phyloP scores from a whole-genome alignment of 352 stramenopile genomes.

The Phytopythium litorale region DNA sequence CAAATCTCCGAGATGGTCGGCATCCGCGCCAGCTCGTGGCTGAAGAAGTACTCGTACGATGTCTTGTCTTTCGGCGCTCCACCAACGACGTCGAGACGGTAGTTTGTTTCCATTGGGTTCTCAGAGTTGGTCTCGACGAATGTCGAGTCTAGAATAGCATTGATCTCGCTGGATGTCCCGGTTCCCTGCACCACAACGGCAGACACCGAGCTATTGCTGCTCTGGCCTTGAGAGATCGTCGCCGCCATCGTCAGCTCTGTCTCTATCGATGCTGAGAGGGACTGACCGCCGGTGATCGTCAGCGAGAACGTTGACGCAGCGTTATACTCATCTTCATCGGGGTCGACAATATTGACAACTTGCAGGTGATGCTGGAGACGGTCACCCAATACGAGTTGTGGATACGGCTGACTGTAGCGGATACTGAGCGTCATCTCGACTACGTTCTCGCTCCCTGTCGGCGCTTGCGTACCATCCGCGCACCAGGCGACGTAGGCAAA shows the following conservation, averaged over 20 bases:
- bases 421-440: conserved; percentile 6
- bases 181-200: conserved; percentile 8
- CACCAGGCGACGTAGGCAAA: conserved; percentile 11
- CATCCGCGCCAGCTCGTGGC: conserved; percentile 8
- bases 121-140: conserved; percentile 7
- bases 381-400: conserved; percentile 17
- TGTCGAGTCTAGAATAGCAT: conserved; percentile 4
- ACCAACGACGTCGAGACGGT: conserved; percentile 7
- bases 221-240: conserved; percentile 4
- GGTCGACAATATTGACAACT: conserved; percentile 16
- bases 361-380: conserved; percentile 18
- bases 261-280: conserved; percentile 9
- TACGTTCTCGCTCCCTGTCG: neutral
- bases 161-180: conserved; percentile 9
- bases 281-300: conserved; percentile 9
- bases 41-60: conserved; percentile 6
- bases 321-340: conserved; percentile 33
- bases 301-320: conserved; percentile 16
- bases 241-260: conserved; percentile 4
- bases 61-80: neutral
- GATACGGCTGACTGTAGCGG: conserved; percentile 9
- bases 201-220: neutral
- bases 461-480: neutral
- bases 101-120: conserved; percentile 10
- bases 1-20: conserved; percentile 12